These are phyloP conservation scores for Wilcoxina mikolae DNA, from an alignment of 495 filamentous ascomycete species.

Conservation along the genomic window DNA sequence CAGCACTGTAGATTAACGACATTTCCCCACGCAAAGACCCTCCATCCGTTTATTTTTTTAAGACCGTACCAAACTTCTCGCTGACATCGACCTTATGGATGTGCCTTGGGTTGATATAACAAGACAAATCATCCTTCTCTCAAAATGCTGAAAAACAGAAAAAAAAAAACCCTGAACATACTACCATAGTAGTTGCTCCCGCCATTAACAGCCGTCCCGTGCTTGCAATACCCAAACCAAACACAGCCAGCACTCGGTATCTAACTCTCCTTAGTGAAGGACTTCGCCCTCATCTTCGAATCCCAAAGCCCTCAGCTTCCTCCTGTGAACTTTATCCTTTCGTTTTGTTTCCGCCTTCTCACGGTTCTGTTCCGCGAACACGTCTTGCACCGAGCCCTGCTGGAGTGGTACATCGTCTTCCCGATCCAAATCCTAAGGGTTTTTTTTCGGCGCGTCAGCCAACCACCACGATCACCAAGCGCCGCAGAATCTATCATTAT, in stretches of 20 bases:
- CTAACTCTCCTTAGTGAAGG: constrained; percentile 10
- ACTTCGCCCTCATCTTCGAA: constrained; percentile 61
- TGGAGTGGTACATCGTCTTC: constrained; percentile 72
- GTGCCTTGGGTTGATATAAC: constrained; percentile 28
- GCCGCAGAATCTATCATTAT: background rate
- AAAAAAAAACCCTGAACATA: background rate
- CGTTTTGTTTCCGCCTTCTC: constrained; percentile 51
- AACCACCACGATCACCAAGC: background rate
- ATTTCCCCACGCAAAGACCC: no score
- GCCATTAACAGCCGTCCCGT: no score
- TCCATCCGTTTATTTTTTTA: constrained; percentile 7
- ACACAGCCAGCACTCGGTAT: no score
- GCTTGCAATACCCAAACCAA: no score
- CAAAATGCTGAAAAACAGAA: background rate
- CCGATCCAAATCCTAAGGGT: constrained; percentile 63
- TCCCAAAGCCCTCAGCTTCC: constrained; percentile 55
- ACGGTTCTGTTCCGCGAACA: constrained; percentile 56
- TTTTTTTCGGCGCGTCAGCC: background rate
- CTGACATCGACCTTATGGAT: constrained; percentile 2
- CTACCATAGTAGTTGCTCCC: no score
- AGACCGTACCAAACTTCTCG: background rate
- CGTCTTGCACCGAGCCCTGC: constrained; percentile 50
- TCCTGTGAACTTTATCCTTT: constrained; percentile 52
- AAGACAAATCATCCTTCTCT: constrained; percentile 18
- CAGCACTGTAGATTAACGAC: no score